These are phyloP conservation scores for Eucalyptus tenuipes DNA, from an alignment of 345 rosid genomes.

Conservation along the genomic window DNA sequence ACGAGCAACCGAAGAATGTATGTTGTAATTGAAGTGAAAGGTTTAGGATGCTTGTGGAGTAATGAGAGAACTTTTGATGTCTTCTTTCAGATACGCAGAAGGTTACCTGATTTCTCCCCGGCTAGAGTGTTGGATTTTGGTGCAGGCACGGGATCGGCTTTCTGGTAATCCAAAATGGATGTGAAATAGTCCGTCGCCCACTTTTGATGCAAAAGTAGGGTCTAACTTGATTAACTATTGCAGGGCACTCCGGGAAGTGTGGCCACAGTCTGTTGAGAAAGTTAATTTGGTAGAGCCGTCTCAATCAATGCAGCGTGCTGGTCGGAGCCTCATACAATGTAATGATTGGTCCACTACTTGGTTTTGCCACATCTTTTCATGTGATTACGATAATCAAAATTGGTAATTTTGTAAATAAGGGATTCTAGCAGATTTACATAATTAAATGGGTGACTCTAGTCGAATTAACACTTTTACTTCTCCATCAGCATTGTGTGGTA, in stretches of 20 bases:
- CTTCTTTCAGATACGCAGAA: constrained; percentile 43
- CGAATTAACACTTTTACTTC: neutral
- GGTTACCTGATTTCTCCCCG: constrained; percentile 69
- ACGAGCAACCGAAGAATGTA: neutral
- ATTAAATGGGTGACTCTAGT: neutral
- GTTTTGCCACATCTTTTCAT: neutral
- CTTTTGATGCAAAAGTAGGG: neutral
- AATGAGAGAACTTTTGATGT: neutral
- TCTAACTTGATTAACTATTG: neutral
- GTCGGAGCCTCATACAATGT: constrained; percentile 75
- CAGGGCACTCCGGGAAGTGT: constrained; percentile 87
- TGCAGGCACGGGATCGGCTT: constrained; percentile 94
- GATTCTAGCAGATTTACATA: neutral
- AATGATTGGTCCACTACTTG: neutral
- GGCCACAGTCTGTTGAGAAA: constrained; percentile 70
- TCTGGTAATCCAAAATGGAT: constrained; percentile 42
- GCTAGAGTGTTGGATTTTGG: constrained; percentile 78
- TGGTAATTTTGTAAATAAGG: neutral
- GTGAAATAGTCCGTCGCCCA: neutral
- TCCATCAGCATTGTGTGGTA: neutral
- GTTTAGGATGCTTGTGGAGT: neutral
- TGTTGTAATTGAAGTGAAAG: neutral
- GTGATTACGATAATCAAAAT: neutral
- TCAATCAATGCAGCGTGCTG: constrained; percentile 94
- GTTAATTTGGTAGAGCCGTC: constrained; percentile 88